A percentile compares a stretch with the other conserved stretches of the same genome.
These are phyloP conservation scores for Dunaliella primolecta DNA, from an alignment of 139 green algal genomes.

Conservation along the genomic window DNA sequence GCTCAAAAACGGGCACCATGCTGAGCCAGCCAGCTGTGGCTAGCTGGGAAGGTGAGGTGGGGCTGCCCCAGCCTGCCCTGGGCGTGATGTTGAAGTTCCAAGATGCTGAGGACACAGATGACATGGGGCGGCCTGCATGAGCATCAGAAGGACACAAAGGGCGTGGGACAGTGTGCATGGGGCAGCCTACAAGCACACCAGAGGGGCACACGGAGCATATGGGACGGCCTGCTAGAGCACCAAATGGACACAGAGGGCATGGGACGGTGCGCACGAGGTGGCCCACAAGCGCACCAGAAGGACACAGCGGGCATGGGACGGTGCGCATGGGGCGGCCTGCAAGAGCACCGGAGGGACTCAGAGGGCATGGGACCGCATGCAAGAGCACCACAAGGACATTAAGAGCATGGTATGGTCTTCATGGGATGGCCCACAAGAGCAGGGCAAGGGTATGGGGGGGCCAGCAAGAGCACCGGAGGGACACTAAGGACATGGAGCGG, in stretches of 20 bases:
- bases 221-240: neutral
- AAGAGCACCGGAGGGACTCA: too few species aligned
- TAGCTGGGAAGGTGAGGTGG: constrained; percentile 36
- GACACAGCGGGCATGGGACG: constrained; percentile 17
- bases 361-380: neutral
- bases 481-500: constrained; percentile 25
- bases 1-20: constrained; percentile 91
- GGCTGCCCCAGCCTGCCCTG: constrained; percentile 78
- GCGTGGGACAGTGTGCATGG: constrained; percentile 8
- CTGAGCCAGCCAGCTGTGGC: constrained; percentile 93
- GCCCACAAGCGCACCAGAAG: constrained; percentile 12
- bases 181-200: neutral
- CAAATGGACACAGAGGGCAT: neutral
- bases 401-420: neutral
- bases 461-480: too few species aligned
- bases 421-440: neutral
- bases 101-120: constrained; percentile 21
- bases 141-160: neutral
- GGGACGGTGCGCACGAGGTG: neutral
- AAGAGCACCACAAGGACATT: neutral
- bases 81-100: constrained; percentile 34
- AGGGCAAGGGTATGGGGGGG: constrained; percentile 11
- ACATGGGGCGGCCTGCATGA: constrained; percentile 23
- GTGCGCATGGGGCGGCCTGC: too few species aligned
- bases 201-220: too few species aligned